Evolutionary conservation across 202 grass and related monocot species (phyloP), one percentile per base, ranked within the genome.

Genomic region (Schoenoplectus triqueter): DNA sequence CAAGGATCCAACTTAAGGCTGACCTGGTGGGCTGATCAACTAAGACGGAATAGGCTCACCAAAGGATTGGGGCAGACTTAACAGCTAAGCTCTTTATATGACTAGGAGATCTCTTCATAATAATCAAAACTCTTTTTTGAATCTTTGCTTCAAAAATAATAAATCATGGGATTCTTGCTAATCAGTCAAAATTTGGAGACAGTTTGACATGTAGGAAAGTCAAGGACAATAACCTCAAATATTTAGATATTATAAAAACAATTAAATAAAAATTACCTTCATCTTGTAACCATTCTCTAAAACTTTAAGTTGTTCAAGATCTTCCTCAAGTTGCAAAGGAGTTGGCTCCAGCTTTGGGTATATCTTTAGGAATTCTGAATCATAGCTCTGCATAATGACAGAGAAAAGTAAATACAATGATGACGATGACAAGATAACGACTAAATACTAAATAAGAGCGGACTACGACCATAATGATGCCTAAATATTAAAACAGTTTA

Each of bases 291-390:
- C 91, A 46, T 95, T 94, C 66, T 98, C 96, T 80, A 94, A 88
- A 75, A 95, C 96, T 95, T 98, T 98, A 41, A 99, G 90, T 90
- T 94, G 96, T 68, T 99, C 91, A 52, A 95, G 88, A 84, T 99
- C 96, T 91, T 95, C 96, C 82, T 95, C 96, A 64, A 94, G 61
- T 69, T 95, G 96, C 85, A 95, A 69, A 14, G 91, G 88, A 78
- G 91, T 94, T 61, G 91, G 88, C 84, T 84, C 65, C 55, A 98
- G 84, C 62, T 92, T 85, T 18, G 91, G 89, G 51, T 95, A 98
- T 44, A 95, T 92, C 87, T 88, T 95, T 82, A 98, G 64, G 86
- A 98, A 94, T 18, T 94, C 90, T 7, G 88, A 86, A 88, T 99
- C 93, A 81, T 92, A 95, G 54, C 91, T 90, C 93, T 94, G 55